Evolutionary conservation across 371 early-diverging fungal genomes (phyloP).

Genomic region (Mucor indicus): DNA sequence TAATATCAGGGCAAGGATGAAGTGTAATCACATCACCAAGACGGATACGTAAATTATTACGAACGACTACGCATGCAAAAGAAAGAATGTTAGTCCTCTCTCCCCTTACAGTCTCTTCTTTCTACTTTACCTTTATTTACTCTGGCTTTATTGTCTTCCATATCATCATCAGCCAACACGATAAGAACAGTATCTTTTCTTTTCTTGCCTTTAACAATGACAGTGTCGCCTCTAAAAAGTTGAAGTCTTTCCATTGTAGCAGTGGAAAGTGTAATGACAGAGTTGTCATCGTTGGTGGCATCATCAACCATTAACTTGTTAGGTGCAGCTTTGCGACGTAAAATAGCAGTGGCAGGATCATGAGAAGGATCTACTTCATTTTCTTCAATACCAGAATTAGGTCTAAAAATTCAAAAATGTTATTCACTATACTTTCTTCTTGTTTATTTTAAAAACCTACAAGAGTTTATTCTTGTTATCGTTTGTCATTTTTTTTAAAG

Average conservation of each 20-base stretch:
- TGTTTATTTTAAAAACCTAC: conserved; percentile 8
- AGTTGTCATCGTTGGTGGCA: conserved; percentile 95
- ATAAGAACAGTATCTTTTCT: conserved; percentile 96
- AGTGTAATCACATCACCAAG: conserved; percentile 98
- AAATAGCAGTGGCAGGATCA: conserved; percentile 91
- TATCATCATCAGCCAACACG: conserved; percentile 87
- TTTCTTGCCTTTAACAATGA: conserved; percentile 98
- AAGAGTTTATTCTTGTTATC: conserved; percentile 23
- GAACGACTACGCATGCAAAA: conserved; percentile 66
- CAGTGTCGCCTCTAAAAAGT: conserved; percentile 94
- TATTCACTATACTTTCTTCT: not conserved
- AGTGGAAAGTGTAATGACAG: conserved; percentile 85
- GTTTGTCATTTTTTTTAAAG: conserved; percentile 15
- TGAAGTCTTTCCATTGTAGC: conserved; percentile 92
- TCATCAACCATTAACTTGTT: conserved; percentile 98
- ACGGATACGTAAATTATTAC: conserved; percentile 95
- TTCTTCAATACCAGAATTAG: conserved; percentile 46
- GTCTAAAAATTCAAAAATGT: conserved; percentile 15
- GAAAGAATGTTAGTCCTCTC: not conserved
- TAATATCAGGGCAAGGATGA: conserved; percentile 95
- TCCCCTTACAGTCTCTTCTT: not conserved
- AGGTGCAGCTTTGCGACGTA: conserved; percentile 92
- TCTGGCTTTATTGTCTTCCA: conserved; percentile 90
- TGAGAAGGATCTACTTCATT: conserved; percentile 56
- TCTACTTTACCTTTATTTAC: conserved; percentile 83